Conservation (phyloP, 2,329 filamentous ascomycete species). For the Sarocladium brachiariae region DNA sequence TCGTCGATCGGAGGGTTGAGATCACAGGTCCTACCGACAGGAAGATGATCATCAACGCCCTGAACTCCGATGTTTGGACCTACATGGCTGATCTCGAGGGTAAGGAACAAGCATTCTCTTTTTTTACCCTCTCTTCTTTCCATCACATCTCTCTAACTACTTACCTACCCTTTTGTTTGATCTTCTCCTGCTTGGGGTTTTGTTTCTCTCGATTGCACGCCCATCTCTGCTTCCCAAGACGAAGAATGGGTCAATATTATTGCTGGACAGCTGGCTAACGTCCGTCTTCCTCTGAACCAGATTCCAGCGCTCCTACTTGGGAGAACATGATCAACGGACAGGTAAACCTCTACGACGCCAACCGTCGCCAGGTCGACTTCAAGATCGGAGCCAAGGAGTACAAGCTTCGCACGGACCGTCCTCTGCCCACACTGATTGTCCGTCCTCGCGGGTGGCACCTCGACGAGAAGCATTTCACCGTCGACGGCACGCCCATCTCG, state of each 20-base stretch:
- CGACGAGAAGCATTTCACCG: slow-evolving; percentile 95
- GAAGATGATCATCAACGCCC: slow-evolving; percentile 97
- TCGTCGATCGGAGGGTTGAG: slow-evolving; percentile 90
- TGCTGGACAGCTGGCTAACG: too few species aligned
- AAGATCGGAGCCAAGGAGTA: slow-evolving; percentile 94
- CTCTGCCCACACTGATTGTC: slow-evolving; percentile 81
- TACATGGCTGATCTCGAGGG: slow-evolving; percentile 99
- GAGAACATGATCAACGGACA: slow-evolving; percentile 99
- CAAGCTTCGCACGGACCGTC: slow-evolving; percentile 88
- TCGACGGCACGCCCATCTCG: slow-evolving; percentile 92
- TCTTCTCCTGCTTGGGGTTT: too few species aligned
- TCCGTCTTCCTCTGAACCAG: too few species aligned
- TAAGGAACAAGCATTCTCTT: slow-evolving; percentile 42
- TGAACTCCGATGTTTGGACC: slow-evolving; percentile 95
- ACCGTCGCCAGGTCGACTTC: slow-evolving; percentile 91
- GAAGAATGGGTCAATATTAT: too few species aligned
- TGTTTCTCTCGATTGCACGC: too few species aligned
- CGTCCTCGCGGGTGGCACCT: slow-evolving; percentile 96
- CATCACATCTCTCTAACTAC: slow-evolving; percentile 5
- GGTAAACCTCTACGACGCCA: slow-evolving; percentile 94
- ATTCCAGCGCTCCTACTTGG: slow-evolving; percentile 94
- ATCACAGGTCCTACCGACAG: slow-evolving; percentile 96
- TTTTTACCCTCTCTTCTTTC: background rate
- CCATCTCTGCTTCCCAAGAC: too few species aligned
- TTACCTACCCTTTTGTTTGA: background rate